Percentiles rank a stretch among this genome's conserved stretches.
These are phyloP conservation scores for Brassica juncea DNA, from an alignment of 345 rosid genomes.

Conservation along the genomic window DNA sequence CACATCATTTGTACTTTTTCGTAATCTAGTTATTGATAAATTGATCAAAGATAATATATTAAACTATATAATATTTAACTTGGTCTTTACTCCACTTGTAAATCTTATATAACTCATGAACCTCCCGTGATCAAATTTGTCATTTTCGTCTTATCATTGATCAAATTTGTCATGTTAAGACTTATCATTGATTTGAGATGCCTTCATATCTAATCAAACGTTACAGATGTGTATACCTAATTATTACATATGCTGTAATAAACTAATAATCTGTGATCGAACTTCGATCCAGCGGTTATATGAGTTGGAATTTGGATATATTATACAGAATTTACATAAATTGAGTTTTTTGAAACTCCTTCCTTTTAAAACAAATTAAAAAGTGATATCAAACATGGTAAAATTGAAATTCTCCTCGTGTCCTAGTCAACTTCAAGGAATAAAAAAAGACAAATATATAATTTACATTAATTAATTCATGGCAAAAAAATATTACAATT, in stretches of 20 bases:
- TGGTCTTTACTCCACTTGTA: slow-evolving; percentile 4
- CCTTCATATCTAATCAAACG: slow-evolving; percentile 22
- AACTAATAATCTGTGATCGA: too few relatives aligned
- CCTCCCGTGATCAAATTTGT: slow-evolving; percentile 25
- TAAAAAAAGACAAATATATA: too few relatives aligned
- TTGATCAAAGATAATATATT: slow-evolving; percentile 9
- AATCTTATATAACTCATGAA: background rate
- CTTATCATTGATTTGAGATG: slow-evolving; percentile 8
- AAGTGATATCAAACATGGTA: too few relatives aligned
- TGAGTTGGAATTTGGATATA: slow-evolving; percentile 19
- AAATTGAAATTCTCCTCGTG: too few relatives aligned
- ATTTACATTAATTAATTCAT: background rate
- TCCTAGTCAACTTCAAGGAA: too few relatives aligned
- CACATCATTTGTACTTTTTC: slow-evolving; percentile 1
- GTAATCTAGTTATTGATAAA: background rate
- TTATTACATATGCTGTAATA: too few relatives aligned
- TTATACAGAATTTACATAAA: slow-evolving; percentile 5
- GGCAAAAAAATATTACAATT: background rate
- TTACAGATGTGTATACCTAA: background rate
- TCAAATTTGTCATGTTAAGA: slow-evolving; percentile 22
- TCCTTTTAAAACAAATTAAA: too few relatives aligned
- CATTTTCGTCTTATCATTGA: background rate
- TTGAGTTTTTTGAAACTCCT: background rate
- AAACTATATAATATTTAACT: background rate
- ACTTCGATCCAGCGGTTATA: background rate